Evolutionary conservation across 148 eudicot genomes (phyloP).

Genomic region (Silene uniflora): DNA sequence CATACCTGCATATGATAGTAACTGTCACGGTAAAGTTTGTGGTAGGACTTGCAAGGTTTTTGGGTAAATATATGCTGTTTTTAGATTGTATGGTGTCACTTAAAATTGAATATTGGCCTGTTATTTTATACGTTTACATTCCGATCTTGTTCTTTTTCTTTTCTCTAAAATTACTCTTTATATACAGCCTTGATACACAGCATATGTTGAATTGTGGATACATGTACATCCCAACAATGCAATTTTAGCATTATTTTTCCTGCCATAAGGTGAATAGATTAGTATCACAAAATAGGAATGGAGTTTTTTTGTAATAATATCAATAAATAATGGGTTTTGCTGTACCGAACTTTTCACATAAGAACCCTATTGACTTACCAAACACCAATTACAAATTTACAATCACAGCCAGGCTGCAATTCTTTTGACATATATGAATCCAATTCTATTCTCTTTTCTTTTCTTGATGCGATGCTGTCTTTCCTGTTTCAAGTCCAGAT

Average conservation of each 20-base stretch:
- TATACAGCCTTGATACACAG: background rate
- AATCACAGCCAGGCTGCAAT: background rate
- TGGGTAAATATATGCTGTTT: background rate
- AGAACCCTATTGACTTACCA: background rate
- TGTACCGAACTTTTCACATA: constrained; percentile 3
- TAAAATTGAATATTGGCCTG: background rate
- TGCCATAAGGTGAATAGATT: background rate
- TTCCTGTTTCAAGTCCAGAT: constrained; percentile 7
- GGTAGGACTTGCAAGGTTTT: background rate
- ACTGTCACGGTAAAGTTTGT: too few species aligned
- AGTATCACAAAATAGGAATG: background rate
- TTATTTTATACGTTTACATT: background rate
- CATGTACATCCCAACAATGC: background rate
- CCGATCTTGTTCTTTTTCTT: background rate
- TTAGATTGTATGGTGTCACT: background rate
- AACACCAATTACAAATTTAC: background rate
- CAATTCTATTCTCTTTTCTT: background rate
- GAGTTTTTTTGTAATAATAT: background rate
- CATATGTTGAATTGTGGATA: constrained; percentile 3
- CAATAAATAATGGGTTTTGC: background rate
- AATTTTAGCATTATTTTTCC: background rate
- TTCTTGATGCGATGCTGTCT: background rate
- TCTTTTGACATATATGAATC: background rate
- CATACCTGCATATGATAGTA: too few species aligned
- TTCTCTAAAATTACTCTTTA: background rate